phyloP scores from a whole-genome alignment of 2,329 filamentous ascomycete genomes.

The Ceratocystis destructans region DNA sequence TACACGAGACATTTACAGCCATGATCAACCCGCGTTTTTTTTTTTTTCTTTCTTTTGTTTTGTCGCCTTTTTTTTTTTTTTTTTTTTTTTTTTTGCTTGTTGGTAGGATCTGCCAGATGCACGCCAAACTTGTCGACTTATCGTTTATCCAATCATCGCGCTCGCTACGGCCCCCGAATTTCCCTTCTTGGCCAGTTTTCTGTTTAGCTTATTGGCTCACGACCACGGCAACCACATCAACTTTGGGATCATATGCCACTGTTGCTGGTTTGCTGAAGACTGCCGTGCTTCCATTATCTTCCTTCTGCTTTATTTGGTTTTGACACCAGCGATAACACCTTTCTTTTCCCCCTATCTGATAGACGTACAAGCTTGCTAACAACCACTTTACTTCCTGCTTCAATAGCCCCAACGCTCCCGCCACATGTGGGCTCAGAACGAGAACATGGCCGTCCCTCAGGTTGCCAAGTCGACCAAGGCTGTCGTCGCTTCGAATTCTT shows the following conservation, averaged over 20 bases:
- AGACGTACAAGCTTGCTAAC: conserved; percentile 1
- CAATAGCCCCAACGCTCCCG: conserved; percentile 30
- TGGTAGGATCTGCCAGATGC: conserved; percentile 12
- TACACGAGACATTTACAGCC: background rate
- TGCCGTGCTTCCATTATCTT: background rate
- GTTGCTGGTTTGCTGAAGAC: background rate
- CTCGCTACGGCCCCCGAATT: conserved; percentile 13
- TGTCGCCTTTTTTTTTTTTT: background rate
- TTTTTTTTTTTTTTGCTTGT: background rate
- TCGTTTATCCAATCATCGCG: conserved; percentile 12
- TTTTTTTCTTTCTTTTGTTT: background rate
- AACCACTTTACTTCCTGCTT: conserved; percentile 4
- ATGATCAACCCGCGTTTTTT: conserved; percentile 6
- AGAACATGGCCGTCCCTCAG: conserved; percentile 51
- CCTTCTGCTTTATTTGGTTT: background rate
- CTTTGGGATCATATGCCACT: background rate
- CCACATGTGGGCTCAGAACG: conserved; percentile 45
- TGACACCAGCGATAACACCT: background rate
- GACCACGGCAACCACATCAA: background rate
- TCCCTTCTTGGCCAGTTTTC: conserved; percentile 14
- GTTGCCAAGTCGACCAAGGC: conserved; percentile 32
- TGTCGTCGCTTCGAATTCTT: conserved; percentile 19
- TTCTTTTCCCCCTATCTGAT: background rate
- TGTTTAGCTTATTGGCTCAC: conserved; percentile 4
- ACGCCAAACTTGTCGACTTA: conserved; percentile 5